Base-by-base conservation (phyloP, 176 grass and related monocot species). In the Oryza longistaminata region DNA sequence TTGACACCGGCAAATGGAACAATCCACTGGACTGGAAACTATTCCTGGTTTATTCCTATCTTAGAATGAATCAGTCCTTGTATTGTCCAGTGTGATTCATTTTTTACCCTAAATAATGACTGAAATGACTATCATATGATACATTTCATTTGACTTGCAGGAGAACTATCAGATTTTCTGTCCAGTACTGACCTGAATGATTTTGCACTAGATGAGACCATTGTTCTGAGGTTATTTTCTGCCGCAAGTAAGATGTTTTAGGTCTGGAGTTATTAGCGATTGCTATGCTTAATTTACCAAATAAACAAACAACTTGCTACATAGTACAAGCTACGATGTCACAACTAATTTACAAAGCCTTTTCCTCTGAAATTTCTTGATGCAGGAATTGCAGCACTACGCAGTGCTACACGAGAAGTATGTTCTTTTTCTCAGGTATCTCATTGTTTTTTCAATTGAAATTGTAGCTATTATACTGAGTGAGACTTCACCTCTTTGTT, bases 1-100 rank as follows among this genome's bases (percentile, higher is more conserved):
- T 74, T 97, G 70, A 82, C 87, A 79, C 89, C 91, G 6, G 91
- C 90, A 68, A 95, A 76, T 87, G 95, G 93, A 90, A 92, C 89
- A 44, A 65, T 93, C n/a, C 85, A 93, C 82, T 97, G 95, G 95
- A 88, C 88, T 6, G 76, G 83, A 70, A 77, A 85, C 7, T 93
- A 93, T 83, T n/a, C 82, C 87, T 88, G 95, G 93, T 95, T 65
- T 73, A 71, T 53, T 53, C 25, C 34, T 75, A 34, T 71, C 50
- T 75, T 64, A 72, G 74, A 65, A 74, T 86, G 60, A 25, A 55
- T 17, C 10, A 68, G 39, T 39, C 29, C 66, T 74, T 74, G 27
- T 45, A 53, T 22, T 42, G 16, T 17, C 64, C 14, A 17, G 37
- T n/a, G 22, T 26, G 17, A 24, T 70, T 37, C 24, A 7, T 22